These are phyloP conservation scores for Melaleuca alternifolia DNA, from an alignment of 345 rosid species.

Conservation along the genomic window DNA sequence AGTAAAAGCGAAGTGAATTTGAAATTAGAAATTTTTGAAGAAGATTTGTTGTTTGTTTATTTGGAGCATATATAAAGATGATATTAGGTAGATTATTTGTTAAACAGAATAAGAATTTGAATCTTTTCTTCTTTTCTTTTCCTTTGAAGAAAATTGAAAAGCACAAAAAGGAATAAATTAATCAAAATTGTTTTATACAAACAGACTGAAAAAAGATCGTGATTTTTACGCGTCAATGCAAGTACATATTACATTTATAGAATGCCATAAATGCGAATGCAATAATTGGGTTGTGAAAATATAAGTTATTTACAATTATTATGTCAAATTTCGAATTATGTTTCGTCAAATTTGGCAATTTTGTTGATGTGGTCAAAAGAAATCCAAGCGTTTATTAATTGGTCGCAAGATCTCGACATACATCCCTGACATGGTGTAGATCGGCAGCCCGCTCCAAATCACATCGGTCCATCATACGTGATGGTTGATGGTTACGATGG, in stretches of 20 bases:
- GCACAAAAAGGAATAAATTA: neutral
- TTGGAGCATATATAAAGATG: neutral
- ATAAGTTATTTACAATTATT: neutral
- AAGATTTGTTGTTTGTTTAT: neutral
- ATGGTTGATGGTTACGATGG: neutral
- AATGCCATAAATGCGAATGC: neutral
- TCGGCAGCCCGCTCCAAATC: neutral
- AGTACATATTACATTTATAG: neutral
- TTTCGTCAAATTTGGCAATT: neutral
- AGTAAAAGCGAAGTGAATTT: neutral
- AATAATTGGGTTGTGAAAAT: neutral
- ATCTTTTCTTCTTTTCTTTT: too few species aligned
- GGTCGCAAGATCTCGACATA: neutral
- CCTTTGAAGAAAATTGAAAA: neutral
- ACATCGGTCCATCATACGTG: neutral
- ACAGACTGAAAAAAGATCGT: neutral
- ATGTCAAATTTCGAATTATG: neutral
- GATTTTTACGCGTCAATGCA: neutral
- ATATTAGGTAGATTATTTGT: neutral
- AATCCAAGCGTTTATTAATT: neutral
- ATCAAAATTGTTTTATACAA: neutral
- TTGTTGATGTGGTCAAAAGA: neutral
- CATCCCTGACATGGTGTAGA: neutral
- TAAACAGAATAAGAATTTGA: neutral
- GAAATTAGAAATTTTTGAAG: neutral